These are phyloP conservation scores for Fusarium sp. DNA, from an alignment of 2,329 filamentous ascomycete species.

Conservation along the genomic window DNA sequence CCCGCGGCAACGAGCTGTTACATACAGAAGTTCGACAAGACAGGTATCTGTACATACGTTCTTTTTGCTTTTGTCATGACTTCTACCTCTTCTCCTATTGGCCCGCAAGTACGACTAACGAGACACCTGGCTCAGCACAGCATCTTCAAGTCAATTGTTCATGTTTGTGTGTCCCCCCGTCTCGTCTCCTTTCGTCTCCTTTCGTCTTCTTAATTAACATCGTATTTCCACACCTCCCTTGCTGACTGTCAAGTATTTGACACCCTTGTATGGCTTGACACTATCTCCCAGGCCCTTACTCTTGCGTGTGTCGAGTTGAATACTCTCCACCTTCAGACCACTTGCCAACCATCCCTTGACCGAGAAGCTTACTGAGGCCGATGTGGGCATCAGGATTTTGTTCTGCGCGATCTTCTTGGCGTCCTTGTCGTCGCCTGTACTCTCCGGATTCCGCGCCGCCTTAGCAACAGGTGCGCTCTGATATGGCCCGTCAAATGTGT, in stretches of 20 bases:
- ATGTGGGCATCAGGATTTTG: constrained; percentile 81
- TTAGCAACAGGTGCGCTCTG: constrained; percentile 54
- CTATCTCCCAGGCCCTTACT: constrained; percentile 86
- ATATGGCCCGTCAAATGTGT: constrained; percentile 65
- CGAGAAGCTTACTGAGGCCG: constrained; percentile 75
- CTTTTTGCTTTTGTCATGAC: constrained; percentile 10
- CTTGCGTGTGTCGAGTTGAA: constrained; percentile 76
- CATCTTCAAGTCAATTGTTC: constrained; percentile 9
- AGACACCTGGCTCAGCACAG: background rate
- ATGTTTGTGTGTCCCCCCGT: background rate
- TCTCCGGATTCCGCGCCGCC: constrained; percentile 43
- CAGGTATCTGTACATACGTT: background rate
- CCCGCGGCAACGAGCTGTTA: constrained; percentile 15
- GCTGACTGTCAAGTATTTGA: constrained; percentile 90
- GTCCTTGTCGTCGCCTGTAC: constrained; percentile 56
- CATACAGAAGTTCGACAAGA: background rate
- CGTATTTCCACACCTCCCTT: constrained; percentile 70
- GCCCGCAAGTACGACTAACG: constrained; percentile 1
- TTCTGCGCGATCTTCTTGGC: constrained; percentile 70
- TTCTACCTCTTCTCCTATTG: constrained; percentile 2
- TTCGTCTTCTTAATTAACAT: constrained; percentile 53
- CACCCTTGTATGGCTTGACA: constrained; percentile 95
- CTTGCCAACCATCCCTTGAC: constrained; percentile 75
- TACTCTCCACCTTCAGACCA: constrained; percentile 72
- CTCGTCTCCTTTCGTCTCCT: background rate